Evolutionary conservation across 1,284 basidiomycete species (phyloP).

Genomic region (Polyporus tsugae): DNA sequence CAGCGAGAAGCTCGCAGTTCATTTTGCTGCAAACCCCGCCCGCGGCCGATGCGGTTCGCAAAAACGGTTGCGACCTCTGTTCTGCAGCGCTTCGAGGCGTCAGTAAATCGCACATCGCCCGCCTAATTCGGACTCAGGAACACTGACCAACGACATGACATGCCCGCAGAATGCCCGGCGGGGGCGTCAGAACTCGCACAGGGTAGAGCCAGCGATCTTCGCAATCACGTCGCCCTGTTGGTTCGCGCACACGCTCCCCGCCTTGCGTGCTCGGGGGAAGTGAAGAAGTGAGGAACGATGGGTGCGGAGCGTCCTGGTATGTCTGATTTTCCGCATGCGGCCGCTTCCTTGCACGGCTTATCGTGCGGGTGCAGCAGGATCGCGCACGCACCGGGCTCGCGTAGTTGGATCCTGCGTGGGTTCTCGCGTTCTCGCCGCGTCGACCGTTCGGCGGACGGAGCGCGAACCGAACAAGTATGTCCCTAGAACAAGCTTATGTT

Average conservation of each 20-base stretch:
- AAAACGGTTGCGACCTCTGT: not conserved
- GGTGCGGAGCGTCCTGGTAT: slow-evolving; percentile 6
- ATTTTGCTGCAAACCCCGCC: not conserved
- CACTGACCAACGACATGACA: not conserved
- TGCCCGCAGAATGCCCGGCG: not conserved
- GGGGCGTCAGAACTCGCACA: slow-evolving; percentile 11
- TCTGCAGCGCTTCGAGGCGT: not conserved
- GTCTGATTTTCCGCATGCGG: slow-evolving; percentile 14
- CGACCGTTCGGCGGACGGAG: slow-evolving; percentile 20
- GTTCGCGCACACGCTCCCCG: slow-evolving; percentile 7
- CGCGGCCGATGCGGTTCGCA: not conserved
- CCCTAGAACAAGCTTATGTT: slow-evolving; percentile 3
- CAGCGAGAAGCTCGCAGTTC: slow-evolving; percentile 7
- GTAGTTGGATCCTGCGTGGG: not conserved
- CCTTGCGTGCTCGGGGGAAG: slow-evolving; percentile 18
- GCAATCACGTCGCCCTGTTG: not conserved
- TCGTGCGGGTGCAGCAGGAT: slow-evolving; percentile 11
- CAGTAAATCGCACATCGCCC: slow-evolving; percentile 2
- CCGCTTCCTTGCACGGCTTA: slow-evolving; percentile 13
- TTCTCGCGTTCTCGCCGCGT: slow-evolving; percentile 11
- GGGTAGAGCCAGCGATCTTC: slow-evolving; percentile 2
- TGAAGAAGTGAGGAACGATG: not conserved
- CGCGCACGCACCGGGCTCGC: slow-evolving; percentile 6
- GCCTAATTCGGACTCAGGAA: not conserved
- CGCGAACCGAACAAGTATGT: slow-evolving; percentile 16